phyloP scores from a whole-genome alignment of 1,139 yeast genomes.

The Saccharomyces hybrid region DNA sequence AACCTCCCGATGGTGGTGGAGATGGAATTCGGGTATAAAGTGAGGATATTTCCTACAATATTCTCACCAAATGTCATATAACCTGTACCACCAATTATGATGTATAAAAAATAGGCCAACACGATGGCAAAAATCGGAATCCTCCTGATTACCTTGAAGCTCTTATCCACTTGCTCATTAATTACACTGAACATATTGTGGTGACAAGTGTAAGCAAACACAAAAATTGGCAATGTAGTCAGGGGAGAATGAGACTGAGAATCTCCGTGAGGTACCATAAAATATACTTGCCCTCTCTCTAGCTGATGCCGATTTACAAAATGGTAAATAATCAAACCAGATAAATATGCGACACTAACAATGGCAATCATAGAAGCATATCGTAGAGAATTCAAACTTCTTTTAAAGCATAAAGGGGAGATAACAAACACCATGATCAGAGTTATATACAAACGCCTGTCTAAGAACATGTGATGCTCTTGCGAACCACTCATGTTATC shows the following conservation, averaged over 20 bases:
- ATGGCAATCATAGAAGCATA: conserved; percentile 65
- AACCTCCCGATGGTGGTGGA: conserved; percentile 61
- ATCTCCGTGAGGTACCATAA: conserved; percentile 33
- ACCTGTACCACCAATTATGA: conserved; percentile 59
- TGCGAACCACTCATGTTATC: not conserved
- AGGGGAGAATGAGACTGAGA: conserved; percentile 30
- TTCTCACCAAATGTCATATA: conserved; percentile 62
- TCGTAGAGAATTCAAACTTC: conserved; percentile 58
- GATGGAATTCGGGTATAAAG: conserved; percentile 56
- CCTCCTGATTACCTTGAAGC: conserved; percentile 45
- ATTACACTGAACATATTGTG: conserved; percentile 73
- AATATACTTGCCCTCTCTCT: conserved; percentile 36
- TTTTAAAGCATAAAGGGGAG: conserved; percentile 54
- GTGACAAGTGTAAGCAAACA: conserved; percentile 75
- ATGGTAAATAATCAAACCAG: conserved; percentile 54
- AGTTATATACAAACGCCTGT: conserved; percentile 59
- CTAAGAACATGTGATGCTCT: conserved; percentile 15
- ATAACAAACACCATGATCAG: conserved; percentile 49
- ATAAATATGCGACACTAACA: conserved; percentile 58
- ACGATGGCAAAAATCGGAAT: conserved; percentile 51
- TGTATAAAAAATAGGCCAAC: conserved; percentile 50
- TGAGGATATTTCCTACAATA: conserved; percentile 60
- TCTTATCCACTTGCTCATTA: conserved; percentile 53
- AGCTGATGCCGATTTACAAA: conserved; percentile 37
- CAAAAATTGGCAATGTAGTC: conserved; percentile 60